Evolutionary conservation across 164 flowering plant genomes (phyloP), one percentile per base, ranked within the genome.

Genomic region (Pachysandra terminalis): DNA sequence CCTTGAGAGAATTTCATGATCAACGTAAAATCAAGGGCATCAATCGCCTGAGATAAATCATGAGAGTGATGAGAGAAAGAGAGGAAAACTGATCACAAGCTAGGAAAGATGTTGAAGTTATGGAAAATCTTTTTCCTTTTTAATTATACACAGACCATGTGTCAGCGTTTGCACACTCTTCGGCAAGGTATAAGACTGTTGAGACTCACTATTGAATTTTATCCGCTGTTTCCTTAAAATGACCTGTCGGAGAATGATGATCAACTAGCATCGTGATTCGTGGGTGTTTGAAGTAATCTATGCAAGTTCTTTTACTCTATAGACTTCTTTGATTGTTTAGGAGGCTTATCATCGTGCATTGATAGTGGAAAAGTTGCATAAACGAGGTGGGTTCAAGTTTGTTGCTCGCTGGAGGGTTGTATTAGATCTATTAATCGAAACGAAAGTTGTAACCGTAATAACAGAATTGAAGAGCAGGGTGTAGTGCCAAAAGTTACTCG

Each of bases 91-190:
- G 1, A 32, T 66, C 17, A 40, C 48, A 15, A n/a, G 23, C 32
- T 55, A 56, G 69, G 51, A 66, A 7, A 66, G 49, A 55, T 56
- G 69, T 27, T 53, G n/a, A 53, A 55, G 28, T 28, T 56, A 22
- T 32, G 27, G 27, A 37, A 9, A 9, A 6, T 13, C 56, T 66
- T 32, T 24, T 56, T 5, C 69, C 61, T 9, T 25, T 32, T n/a
- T 37, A 32, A 27, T 27, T 56, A 28, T 55, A 16, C 14, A 2
- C 49, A 57, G 28, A 17, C 28, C 37, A 19, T 56, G 25, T n/a
- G n/a, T 56, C 19, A 27, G 32, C 25, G 51, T 1, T 22, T 41
- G 14, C 55, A 45, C 22, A 9, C 19, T 14, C 6, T 14, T n/a
- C n/a, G n/a, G 19, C 55, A 64, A 64, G 67, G 56, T 8, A 16